These are phyloP conservation scores for Globisporangium nagaii DNA, from an alignment of 352 stramenopile species.

Conservation along the genomic window DNA sequence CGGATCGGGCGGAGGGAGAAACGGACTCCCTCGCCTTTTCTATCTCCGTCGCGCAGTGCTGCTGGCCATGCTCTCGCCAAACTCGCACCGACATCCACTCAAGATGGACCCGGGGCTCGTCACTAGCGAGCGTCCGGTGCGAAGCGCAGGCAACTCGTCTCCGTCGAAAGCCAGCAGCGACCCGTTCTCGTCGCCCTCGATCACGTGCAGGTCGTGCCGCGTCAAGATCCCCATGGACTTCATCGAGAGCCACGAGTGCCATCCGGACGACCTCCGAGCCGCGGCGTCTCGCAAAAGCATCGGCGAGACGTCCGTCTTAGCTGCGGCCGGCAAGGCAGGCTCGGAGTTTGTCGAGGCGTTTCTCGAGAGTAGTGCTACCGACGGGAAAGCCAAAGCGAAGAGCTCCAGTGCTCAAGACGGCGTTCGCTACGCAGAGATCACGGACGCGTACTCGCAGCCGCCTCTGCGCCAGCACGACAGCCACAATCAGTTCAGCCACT, in stretches of 20 bases:
- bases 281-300: constrained; percentile 14
- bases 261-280: constrained; percentile 8
- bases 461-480: neutral
- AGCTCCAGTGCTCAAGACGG: neutral
- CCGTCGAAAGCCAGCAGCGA: neutral
- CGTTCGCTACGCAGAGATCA: neutral
- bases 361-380: neutral
- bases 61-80: neutral
- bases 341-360: constrained; percentile 7
- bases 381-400: neutral
- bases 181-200: constrained; percentile 13
- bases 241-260: constrained; percentile 63
- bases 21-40: too few species aligned
- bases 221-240: constrained; percentile 44
- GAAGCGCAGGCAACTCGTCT: neutral
- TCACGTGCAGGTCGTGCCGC: constrained; percentile 54
- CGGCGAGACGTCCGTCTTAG: neutral
- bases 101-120: constrained; percentile 50
- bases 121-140: constrained; percentile 29
- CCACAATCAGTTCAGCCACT: neutral
- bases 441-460: neutral
- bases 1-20: too few species aligned
- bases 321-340: neutral
- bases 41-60: neutral
- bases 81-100: neutral